Evolutionary conservation across 2,329 filamentous ascomycete species (phyloP), one percentile per base, ranked within the genome.

Genomic region (Metarhizium robertsii): DNA sequence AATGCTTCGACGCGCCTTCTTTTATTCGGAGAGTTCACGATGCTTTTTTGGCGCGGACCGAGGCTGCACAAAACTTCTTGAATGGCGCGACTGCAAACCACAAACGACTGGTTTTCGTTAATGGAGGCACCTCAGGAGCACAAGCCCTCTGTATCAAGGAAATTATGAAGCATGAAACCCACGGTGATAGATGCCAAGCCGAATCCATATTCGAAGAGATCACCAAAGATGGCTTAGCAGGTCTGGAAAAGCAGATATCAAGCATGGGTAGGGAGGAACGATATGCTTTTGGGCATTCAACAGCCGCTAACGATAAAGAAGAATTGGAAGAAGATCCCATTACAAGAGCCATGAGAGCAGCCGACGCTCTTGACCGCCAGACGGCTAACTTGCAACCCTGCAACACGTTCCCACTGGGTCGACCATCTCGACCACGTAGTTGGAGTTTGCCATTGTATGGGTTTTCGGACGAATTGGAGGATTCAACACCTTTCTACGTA

Each of bases 81-180:
- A 66, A 69, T 45, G 69, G 69, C 10, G 75, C 78, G 6, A 74
- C 73, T 1, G 64, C 70, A 10, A 66, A 68, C 53, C 74, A 75
- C 56, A 82, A 78, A 60, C 76, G 77, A 55, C 65, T 86, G 4
- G 82, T 84, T 7, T 84, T 86, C 60, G 70, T 83, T 66, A 77
- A 83, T 53, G 83, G 83, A 3, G 81, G 83, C 10, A 80, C 79
- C 3, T 72, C 78, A 10, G 73, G 76, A 55, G 81, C 81, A 1
- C 76, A 79, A 53, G 68, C 76, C 6, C 69, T 76, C 29, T 86
- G 82, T 61, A 75, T 86, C 55, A 68, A 71, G 40, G 70, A 72
- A 34, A 83, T 86, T 52, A 77, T 77, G 65, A 67, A 78, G 53
- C 70, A 80, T 56, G 67, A 79, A 54, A 80, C 78, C 1, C 63